Evolutionary conservation across 192 early-diverging fungal species (phyloP), one percentile per base, ranked within the genome.

Genomic region (Backusella mclennaniae): DNA sequence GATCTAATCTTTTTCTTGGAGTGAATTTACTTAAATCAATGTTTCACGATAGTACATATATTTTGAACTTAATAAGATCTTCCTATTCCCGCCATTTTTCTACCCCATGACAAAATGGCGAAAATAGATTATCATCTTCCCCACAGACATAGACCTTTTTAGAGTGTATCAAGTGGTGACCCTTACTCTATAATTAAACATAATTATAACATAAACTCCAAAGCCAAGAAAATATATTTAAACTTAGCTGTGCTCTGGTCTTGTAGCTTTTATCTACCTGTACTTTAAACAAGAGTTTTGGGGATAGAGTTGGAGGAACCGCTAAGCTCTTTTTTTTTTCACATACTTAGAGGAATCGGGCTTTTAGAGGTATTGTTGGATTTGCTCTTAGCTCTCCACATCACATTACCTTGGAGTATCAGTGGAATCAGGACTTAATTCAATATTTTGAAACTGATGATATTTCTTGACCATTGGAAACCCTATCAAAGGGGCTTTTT

Each of bases 361-460:
- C 38, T 12, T 39, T 39, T 39, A 39, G 38, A 39, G 38, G 38
- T 39, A 39, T 3, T 11, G 38, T 39, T 39, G 38, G 11, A 39
- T 39, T 12, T 39, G 7, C 38, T 39, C 38, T 39, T 39, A 59
- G 53, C 6, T 2, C 21, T 23, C 53, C 21, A 23, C 11, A 26
- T 59, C 53, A 59, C 53, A 59, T 71, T 71, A 71, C 26, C 78
- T 94, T 49, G 15, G 4, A 49, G 19, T 49, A n/a, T 49, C 46
- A 49, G 15, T 49, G n/a, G 46, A n/a, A 94, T 26, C 94, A 90
- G 96, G 96, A 98, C 59, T 87, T 86, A 79, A 96, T 96, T 80
- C 95, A 90, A 87, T 98, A 93, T 76, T 95, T 94, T 19, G 94
- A 85, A 33, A 96, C 97, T 81, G 98, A 85, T 26, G 59, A 90